phyloP scores from a whole-genome alignment of 2,329 filamentous ascomycete species.

The Sporothrix variecibatus region DNA sequence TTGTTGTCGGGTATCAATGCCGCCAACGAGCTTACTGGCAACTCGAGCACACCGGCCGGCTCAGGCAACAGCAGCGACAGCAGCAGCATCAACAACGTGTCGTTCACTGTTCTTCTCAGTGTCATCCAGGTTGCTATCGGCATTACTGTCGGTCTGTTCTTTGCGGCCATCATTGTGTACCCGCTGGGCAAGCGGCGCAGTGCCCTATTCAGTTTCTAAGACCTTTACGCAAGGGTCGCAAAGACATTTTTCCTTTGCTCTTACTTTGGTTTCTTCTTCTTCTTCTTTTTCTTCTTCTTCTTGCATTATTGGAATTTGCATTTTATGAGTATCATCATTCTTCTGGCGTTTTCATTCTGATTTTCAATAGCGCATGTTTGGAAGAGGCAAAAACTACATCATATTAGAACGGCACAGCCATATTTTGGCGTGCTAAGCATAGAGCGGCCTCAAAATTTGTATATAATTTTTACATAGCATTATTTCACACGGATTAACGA shows the following conservation, averaged over 20 bases:
- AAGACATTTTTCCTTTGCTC: background rate
- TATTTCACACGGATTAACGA: background rate
- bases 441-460: background rate
- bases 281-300: too few species aligned
- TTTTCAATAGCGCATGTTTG: background rate
- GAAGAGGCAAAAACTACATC: background rate
- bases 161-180: constrained; percentile 58
- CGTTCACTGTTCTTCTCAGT: constrained; percentile 57
- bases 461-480: background rate
- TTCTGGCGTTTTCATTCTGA: background rate
- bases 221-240: too few species aligned
- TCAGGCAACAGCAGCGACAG: constrained; percentile 25
- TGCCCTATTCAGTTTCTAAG: constrained; percentile 56
- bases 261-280: background rate
- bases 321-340: background rate
- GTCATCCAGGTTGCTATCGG: constrained; percentile 64
- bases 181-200: constrained; percentile 60
- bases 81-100: constrained; percentile 45
- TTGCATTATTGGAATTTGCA: background rate
- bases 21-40: constrained; percentile 56
- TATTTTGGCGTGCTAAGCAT: background rate
- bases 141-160: constrained; percentile 61
- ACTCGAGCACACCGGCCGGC: constrained; percentile 39
- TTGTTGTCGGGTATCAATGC: constrained; percentile 59
- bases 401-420: background rate